phyloP scores from a whole-genome alignment of 2,329 filamentous ascomycete genomes.

The Colletotrichum sp. region DNA sequence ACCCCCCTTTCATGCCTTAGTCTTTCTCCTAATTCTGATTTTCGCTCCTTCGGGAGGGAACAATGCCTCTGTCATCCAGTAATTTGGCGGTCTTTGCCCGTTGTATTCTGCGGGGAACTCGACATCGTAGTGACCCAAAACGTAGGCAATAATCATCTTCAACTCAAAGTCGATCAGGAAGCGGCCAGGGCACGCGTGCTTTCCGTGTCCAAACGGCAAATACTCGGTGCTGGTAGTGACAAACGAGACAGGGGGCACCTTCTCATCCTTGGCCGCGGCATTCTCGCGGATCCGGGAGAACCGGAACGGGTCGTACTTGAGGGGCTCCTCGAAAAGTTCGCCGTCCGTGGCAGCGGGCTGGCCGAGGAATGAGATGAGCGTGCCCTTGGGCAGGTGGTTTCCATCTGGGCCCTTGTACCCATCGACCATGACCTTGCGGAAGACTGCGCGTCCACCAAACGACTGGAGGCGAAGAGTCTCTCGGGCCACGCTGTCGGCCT shows the following conservation, averaged over 20 bases:
- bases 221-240: slow-evolving; percentile 34
- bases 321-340: slow-evolving; percentile 35
- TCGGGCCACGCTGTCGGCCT: slow-evolving; percentile 45
- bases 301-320: slow-evolving; percentile 45
- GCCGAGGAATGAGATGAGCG: slow-evolving; percentile 35
- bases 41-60: neutral
- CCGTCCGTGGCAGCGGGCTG: slow-evolving; percentile 34
- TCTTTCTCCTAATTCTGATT: slow-evolving; percentile 6
- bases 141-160: slow-evolving; percentile 32
- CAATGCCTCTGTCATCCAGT: slow-evolving; percentile 17
- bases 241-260: slow-evolving; percentile 25
- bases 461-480: slow-evolving; percentile 46
- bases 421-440: slow-evolving; percentile 32
- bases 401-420: slow-evolving; percentile 36
- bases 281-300: slow-evolving; percentile 41
- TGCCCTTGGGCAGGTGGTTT: slow-evolving; percentile 33
- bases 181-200: slow-evolving; percentile 35
- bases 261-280: slow-evolving; percentile 25
- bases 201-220: slow-evolving; percentile 39
- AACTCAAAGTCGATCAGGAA: slow-evolving; percentile 35
- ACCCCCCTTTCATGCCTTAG: neutral
- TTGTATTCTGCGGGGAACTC: slow-evolving; percentile 19
- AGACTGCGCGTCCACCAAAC: slow-evolving; percentile 30
- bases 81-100: slow-evolving; percentile 13
- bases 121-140: slow-evolving; percentile 17